A percentile compares a stretch with the other conserved stretches of the same genome.
phyloP scores from a whole-genome alignment of 441 rosid genomes.

The Erodium moschatum region DNA sequence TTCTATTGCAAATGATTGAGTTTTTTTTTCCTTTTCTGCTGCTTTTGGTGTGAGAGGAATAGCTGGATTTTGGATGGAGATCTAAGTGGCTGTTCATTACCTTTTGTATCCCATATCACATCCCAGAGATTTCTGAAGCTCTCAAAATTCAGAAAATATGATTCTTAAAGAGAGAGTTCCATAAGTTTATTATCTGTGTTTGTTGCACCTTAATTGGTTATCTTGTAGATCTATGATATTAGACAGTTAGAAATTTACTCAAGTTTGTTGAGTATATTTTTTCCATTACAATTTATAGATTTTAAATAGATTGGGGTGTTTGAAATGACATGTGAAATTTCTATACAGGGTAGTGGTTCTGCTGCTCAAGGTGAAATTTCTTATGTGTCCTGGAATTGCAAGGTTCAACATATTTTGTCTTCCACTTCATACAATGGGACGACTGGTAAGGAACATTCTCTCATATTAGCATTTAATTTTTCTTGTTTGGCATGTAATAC shows the following conservation, averaged over 20 bases:
- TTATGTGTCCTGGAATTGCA: conserved; percentile 89
- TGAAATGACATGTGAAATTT: conserved; percentile 14
- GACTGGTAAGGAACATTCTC: conserved; percentile 53
- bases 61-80: neutral
- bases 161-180: neutral
- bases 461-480: conserved; percentile 9
- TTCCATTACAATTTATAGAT: neutral
- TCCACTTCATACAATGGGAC: conserved; percentile 89
- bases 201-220: neutral
- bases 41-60: neutral
- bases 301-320: neutral
- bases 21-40: neutral
- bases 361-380: conserved; percentile 97
- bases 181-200: neutral
- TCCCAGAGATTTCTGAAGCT: neutral
- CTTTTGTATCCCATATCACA: neutral
- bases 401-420: conserved; percentile 85
- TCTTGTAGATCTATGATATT: neutral
- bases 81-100: neutral
- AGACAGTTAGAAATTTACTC: neutral
- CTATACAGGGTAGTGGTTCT: conserved; percentile 76
- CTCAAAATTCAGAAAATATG: neutral
- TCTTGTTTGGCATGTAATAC: neutral
- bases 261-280: neutral
- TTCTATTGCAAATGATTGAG: neutral